These are phyloP conservation scores for Fusarium sp. DNA, from an alignment of 2,329 filamentous ascomycete species.

Conservation along the genomic window DNA sequence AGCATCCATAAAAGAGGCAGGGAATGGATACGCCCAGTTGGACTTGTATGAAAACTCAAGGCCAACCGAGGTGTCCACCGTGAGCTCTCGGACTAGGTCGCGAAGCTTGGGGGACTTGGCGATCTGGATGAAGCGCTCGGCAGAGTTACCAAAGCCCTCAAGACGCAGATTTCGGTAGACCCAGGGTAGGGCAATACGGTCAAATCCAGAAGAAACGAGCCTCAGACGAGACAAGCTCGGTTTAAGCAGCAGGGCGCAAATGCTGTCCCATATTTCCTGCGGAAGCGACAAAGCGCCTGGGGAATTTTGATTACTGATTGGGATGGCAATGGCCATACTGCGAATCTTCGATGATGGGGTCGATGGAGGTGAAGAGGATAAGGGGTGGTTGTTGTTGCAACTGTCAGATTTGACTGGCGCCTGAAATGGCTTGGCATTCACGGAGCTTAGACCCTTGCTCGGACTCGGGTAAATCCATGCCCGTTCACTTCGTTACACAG, in stretches of 20 bases:
- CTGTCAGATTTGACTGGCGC: not conserved
- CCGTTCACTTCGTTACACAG: not conserved
- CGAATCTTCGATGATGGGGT: not conserved
- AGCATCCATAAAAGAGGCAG: conserved; percentile 10
- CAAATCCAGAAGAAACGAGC: conserved; percentile 1
- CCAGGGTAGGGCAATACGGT: not conserved
- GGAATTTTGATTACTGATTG: not conserved
- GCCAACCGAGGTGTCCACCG: conserved; percentile 22
- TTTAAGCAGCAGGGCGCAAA: conserved; percentile 12
- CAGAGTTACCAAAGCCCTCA: conserved; percentile 4
- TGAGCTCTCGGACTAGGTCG: conserved; percentile 23
- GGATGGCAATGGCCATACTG: not conserved
- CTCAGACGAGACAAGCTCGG: conserved; percentile 1
- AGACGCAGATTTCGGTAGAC: conserved; percentile 1
- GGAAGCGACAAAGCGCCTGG: not conserved
- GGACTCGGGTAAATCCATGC: not conserved
- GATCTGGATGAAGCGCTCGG: conserved; percentile 14
- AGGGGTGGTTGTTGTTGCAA: not conserved
- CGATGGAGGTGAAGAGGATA: not conserved
- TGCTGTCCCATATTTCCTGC: conserved; percentile 13
- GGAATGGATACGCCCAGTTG: not conserved
- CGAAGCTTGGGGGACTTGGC: conserved; percentile 22
- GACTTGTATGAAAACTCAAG: not conserved
- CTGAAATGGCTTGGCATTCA: not conserved
- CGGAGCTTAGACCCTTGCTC: not conserved